phyloP scores from a whole-genome alignment of 2,329 filamentous ascomycete genomes.

The Pseudogymnoascus verrucosus region DNA sequence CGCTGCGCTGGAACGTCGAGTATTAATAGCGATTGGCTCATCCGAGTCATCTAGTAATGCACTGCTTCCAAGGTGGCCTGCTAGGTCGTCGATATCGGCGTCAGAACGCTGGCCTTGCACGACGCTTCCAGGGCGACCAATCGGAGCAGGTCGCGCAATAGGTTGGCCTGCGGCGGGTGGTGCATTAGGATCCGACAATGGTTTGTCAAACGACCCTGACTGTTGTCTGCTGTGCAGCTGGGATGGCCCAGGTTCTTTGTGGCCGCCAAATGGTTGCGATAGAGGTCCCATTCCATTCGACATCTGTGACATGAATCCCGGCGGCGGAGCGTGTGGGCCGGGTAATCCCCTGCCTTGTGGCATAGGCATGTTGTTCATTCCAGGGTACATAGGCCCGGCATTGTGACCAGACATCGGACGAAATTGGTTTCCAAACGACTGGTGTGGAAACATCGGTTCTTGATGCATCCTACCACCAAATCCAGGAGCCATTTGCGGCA shows the following conservation, averaged over 20 bases:
- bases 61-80: conserved; percentile 79
- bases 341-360: conserved; percentile 38
- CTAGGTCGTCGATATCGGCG: conserved; percentile 61
- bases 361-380: conserved; percentile 52
- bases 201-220: conserved; percentile 60
- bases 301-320: conserved; percentile 38
- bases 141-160: conserved; percentile 76
- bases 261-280: conserved; percentile 30
- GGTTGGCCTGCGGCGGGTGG: conserved; percentile 51
- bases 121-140: conserved; percentile 75
- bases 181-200: conserved; percentile 29
- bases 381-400: conserved; percentile 46
- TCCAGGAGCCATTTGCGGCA: conserved; percentile 33
- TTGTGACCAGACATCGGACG: conserved; percentile 44
- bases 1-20: conserved; percentile 26
- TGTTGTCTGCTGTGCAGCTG: conserved; percentile 66
- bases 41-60: conserved; percentile 73
- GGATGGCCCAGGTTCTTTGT: conserved; percentile 34
- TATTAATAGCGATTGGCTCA: conserved; percentile 38
- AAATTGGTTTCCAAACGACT: conserved; percentile 44
- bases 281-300: conserved; percentile 33
- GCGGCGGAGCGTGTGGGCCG: conserved; percentile 39
- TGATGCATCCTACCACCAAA: conserved; percentile 35
- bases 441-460: conserved; percentile 47
- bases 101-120: conserved; percentile 44